Percentiles rank a stretch among this genome's conserved stretches.
phyloP scores from a whole-genome alignment of 306 rosid species.

The Trifolium pratense region DNA sequence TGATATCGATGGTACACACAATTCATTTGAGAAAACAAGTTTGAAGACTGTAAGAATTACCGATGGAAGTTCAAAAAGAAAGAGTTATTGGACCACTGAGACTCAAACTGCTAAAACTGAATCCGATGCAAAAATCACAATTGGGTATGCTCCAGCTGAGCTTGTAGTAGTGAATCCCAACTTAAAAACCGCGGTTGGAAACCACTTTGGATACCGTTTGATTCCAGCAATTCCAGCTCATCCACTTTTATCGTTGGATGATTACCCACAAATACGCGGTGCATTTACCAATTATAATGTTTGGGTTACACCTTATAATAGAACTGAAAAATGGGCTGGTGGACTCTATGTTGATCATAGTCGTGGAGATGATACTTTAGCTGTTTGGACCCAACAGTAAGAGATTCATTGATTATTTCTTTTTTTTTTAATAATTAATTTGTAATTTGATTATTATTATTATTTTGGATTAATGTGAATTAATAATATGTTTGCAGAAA shows the following conservation, averaged over 20 bases:
- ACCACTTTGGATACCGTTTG: conserved; percentile 56
- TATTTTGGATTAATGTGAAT: too few relatives aligned
- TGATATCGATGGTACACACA: conserved; percentile 60
- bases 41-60: conserved; percentile 45
- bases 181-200: conserved; percentile 52
- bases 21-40: conserved; percentile 58
- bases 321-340: conserved; percentile 67
- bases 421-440: neutral
- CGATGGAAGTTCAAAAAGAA: conserved; percentile 50
- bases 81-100: conserved; percentile 56
- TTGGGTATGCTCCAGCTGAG: conserved; percentile 47
- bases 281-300: conserved; percentile 58
- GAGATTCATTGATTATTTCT: neutral
- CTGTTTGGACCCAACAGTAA: conserved; percentile 56
- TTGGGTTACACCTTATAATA: conserved; percentile 67
- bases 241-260: conserved; percentile 51
- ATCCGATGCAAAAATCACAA: conserved; percentile 46
- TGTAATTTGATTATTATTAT: neutral
- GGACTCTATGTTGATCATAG: conserved; percentile 56
- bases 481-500: conserved; percentile 41
- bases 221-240: conserved; percentile 45
- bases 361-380: conserved; percentile 60
- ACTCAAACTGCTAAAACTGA: conserved; percentile 42
- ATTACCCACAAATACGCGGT: conserved; percentile 62
- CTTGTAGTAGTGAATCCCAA: conserved; percentile 57